Evolutionary conservation across 352 stramenopile species (phyloP).

Genomic region (Phytophthora aleatoria): DNA sequence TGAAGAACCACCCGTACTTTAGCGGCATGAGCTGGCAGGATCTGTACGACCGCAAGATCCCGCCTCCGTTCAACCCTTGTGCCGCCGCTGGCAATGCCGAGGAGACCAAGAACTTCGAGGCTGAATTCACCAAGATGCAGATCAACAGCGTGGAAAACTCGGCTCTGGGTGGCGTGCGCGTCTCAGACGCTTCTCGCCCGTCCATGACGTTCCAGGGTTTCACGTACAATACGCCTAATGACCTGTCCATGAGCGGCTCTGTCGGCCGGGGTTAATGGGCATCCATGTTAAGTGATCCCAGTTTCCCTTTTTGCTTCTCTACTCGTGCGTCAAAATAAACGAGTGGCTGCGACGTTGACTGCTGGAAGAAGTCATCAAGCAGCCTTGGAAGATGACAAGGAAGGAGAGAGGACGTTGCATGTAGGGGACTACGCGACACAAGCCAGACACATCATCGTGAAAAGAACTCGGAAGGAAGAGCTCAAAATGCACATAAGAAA

Average conservation of each 20-base stretch:
- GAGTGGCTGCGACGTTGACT: slow-evolving; percentile 15
- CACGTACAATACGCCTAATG: slow-evolving; percentile 90
- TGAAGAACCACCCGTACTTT: slow-evolving; percentile 90
- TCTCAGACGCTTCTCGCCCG: slow-evolving; percentile 77
- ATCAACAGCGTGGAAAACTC: slow-evolving; percentile 87
- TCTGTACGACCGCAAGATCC: slow-evolving; percentile 83
- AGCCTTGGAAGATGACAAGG: slow-evolving; percentile 6
- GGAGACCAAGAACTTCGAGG: slow-evolving; percentile 91
- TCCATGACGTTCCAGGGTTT: slow-evolving; percentile 91
- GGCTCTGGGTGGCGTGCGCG: slow-evolving; percentile 58
- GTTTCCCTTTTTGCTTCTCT: slow-evolving; percentile 7
- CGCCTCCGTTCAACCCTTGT: slow-evolving; percentile 89
- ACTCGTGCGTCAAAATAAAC: slow-evolving; percentile 23
- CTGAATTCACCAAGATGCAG: slow-evolving; percentile 91
- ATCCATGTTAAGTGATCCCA: slow-evolving; percentile 20
- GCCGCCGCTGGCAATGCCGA: slow-evolving; percentile 56
- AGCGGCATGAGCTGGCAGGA: slow-evolving; percentile 80
- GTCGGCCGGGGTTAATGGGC: slow-evolving; percentile 56
- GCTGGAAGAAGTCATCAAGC: slow-evolving; percentile 25
- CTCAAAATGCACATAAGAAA: slow-evolving; percentile 30
- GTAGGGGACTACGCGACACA: slow-evolving; percentile 28
- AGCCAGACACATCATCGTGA: slow-evolving; percentile 12
- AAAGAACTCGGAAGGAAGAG: slow-evolving; percentile 27
- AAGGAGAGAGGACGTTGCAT: slow-evolving; percentile 22
- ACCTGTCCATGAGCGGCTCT: slow-evolving; percentile 77